These are phyloP conservation scores for Aspergillus taichungensis DNA, from an alignment of 495 filamentous ascomycete species.

Conservation along the genomic window DNA sequence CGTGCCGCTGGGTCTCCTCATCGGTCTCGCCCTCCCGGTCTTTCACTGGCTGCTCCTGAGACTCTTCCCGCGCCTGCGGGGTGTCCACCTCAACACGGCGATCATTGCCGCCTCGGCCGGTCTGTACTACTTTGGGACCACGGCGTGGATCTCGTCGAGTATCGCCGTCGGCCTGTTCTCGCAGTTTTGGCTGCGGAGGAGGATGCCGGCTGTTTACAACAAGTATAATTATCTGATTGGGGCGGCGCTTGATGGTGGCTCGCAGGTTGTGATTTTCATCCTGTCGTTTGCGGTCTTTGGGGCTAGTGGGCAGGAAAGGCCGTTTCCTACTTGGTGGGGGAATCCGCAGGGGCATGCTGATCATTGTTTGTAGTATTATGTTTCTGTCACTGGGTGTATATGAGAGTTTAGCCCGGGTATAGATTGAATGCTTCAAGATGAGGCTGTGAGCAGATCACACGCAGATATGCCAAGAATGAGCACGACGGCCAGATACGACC, in stretches of 20 bases:
- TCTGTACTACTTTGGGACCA: slow-evolving; percentile 38
- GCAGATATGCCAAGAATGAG: no score
- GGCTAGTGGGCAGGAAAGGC: slow-evolving; percentile 21
- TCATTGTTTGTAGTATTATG: no score
- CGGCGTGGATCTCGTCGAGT: slow-evolving; percentile 25
- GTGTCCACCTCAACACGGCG: slow-evolving; percentile 22
- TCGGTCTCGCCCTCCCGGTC: slow-evolving; percentile 31
- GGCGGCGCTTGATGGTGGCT: slow-evolving; percentile 48
- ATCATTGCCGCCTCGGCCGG: slow-evolving; percentile 36
- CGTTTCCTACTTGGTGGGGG: slow-evolving; percentile 43
- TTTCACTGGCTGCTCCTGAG: slow-evolving; percentile 21
- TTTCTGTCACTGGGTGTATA: no score
- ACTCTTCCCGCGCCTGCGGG: no score
- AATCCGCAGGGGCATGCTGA: slow-evolving; percentile 15
- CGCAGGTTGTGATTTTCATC: slow-evolving; percentile 43
- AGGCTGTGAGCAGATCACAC: no score
- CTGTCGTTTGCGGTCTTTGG: slow-evolving; percentile 53
- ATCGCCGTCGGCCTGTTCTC: slow-evolving; percentile 35
- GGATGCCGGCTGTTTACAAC: slow-evolving; percentile 41
- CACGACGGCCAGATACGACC: no score
- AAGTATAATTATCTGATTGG: slow-evolving; percentile 50
- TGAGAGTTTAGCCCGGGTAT: no score
- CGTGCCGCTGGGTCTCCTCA: slow-evolving; percentile 37
- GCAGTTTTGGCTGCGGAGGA: slow-evolving; percentile 46
- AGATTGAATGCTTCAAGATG: no score